Base-by-base conservation (phyloP, 2,329 filamentous ascomycete species). In the Zasmidium cellare region DNA sequence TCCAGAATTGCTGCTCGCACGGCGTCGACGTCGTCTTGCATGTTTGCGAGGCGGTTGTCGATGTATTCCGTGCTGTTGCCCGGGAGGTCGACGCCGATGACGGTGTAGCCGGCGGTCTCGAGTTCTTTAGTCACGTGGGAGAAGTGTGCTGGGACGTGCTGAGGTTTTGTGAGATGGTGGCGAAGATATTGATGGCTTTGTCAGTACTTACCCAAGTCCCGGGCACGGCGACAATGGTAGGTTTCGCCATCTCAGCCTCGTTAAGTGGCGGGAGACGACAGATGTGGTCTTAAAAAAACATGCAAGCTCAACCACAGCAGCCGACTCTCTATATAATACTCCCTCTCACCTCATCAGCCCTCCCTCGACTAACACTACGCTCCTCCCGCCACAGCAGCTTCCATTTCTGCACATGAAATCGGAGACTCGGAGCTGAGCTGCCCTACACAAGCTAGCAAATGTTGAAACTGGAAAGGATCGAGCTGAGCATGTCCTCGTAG, bases 121-220 rank as follows among this genome's bases (percentile, higher is more conserved):
- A 59, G 38, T 11, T 50, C 14, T 3, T 41, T 18, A 12, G 31
- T 46, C n/a, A 51, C 22, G 18, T 35, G 38, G 24, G 38, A 25
- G 49, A 59, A 59, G 46, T 59, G 57, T 2, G 57, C 57, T 20
- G 54, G 53, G 28, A 56, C 46, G 35, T 59, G 57, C 57, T 59
- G 9, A 9, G 16, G 12, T 41, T 6, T 16, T 16, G 35, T 41
- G 3, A 41, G 35, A 3, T 6, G 16, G 7, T 25, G 16, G 16
- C 16, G 51, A 11, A 11, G 14, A 6, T 2, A 22, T 7, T 49
- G 38, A 2, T 24, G n/a, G n/a, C 3, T 28, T 11, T 2, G 16
- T 19, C n/a, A n/a, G 28, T 12, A 18, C 38, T 41, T 35, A 59
- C 57, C 57, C 57, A 59, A 25, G 38, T 45, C 22, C 57, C 57